A percentile compares a stretch with the other conserved stretches of the same genome.
Conservation (phyloP, 208 protist species). For the Trichomonas gallinae region DNA sequence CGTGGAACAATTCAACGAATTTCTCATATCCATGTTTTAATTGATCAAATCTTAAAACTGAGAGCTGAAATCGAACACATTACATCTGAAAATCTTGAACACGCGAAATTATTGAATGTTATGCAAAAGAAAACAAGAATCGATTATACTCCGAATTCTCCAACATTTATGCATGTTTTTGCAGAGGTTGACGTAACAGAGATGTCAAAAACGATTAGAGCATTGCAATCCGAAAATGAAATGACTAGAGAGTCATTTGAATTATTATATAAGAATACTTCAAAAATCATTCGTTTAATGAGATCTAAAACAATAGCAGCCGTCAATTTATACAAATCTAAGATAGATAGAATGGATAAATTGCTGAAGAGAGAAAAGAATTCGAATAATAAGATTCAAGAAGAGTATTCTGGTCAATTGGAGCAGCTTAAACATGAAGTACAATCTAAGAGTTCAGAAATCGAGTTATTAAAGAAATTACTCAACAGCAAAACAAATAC, state of each 20-base stretch:
- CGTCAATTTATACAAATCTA: background rate
- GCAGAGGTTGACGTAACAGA: background rate
- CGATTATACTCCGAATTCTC: background rate
- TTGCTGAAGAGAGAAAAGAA: background rate
- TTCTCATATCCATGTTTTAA: background rate
- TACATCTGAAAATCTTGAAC: background rate
- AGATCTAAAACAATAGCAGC: background rate
- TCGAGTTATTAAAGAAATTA: background rate
- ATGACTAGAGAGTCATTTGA: background rate
- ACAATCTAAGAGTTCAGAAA: background rate
- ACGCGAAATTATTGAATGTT: background rate
- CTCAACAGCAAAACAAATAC: background rate
- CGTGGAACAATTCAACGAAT: background rate
- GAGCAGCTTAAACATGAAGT: background rate
- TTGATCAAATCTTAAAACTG: background rate
- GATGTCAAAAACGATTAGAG: background rate
- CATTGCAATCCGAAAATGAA: background rate
- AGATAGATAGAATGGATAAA: background rate
- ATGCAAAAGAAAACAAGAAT: background rate
- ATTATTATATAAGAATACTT: background rate
- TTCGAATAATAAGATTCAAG: background rate
- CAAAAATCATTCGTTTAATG: background rate
- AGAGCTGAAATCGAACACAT: background rate
- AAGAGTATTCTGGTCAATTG: background rate
- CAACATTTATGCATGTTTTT: constrained; percentile 14